phyloP scores from a whole-genome alignment of 1,284 basidiomycete genomes.

The Trichosporon sp. region DNA sequence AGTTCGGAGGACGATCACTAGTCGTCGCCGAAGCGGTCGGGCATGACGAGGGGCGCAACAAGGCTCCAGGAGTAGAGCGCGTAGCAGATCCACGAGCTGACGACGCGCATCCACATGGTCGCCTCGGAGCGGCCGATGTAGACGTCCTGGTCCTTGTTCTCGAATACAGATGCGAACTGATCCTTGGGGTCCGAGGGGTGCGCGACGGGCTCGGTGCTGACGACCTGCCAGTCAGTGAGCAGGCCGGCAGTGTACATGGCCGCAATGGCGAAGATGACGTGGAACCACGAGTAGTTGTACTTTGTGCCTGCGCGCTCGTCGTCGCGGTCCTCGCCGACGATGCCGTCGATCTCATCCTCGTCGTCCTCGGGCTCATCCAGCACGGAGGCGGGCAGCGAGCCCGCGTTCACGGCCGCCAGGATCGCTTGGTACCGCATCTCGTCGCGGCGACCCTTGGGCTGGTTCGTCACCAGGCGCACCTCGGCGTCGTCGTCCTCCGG shows the following conservation, averaged over 20 bases:
- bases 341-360: constrained; percentile 72
- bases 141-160: constrained; percentile 63
- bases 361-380: constrained; percentile 75
- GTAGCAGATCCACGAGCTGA: constrained; percentile 94
- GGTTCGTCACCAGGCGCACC: constrained; percentile 74
- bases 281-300: constrained; percentile 99
- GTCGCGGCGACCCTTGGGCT: constrained; percentile 78
- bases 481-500: constrained; percentile 59
- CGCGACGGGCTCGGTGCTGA: constrained; percentile 48
- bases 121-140: constrained; percentile 93
- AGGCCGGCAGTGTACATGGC: constrained; percentile 98
- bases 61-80: constrained; percentile 86
- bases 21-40: constrained; percentile 62
- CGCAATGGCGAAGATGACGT: constrained; percentile 93
- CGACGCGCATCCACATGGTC: constrained; percentile 99
- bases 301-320: constrained; percentile 96
- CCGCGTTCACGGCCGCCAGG: constrained; percentile 92
- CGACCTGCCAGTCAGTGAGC: constrained; percentile 88
- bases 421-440: constrained; percentile 91
- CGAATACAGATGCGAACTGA: constrained; percentile 22
- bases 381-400: constrained; percentile 91
- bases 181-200: constrained; percentile 38
- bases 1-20: constrained; percentile 24
- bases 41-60: constrained; percentile 83
- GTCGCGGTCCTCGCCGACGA: constrained; percentile 73